Percentiles rank a stretch among this genome's conserved stretches.
Evolutionary conservation across 768 basidiomycete genomes (phyloP).

Genomic region (Termitomyces sp.): DNA sequence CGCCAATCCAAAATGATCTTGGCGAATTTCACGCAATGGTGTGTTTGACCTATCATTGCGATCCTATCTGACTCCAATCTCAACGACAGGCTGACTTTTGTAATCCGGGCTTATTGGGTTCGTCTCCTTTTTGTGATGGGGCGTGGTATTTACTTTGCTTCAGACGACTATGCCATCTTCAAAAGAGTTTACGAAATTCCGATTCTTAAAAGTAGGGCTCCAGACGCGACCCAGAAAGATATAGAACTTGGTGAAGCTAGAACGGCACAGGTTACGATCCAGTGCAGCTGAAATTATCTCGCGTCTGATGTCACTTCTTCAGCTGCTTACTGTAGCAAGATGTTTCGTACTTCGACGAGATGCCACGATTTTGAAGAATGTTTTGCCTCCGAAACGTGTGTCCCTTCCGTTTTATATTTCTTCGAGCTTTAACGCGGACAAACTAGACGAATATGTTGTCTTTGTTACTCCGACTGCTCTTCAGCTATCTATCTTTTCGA

Average conservation of each 20-base stretch:
- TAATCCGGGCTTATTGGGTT: conserved; percentile 87
- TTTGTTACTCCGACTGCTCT: conserved; percentile 85
- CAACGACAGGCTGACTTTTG: conserved; percentile 78
- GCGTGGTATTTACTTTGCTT: neutral
- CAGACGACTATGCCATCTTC: conserved; percentile 75
- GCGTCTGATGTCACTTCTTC: neutral
- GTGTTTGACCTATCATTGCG: conserved; percentile 13
- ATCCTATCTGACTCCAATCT: neutral
- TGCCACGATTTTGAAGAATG: conserved; percentile 72
- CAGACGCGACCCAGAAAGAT: conserved; percentile 65
- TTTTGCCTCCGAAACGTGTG: conserved; percentile 89
- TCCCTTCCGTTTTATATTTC: neutral
- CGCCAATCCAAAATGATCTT: conserved; percentile 95
- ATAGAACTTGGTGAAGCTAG: conserved; percentile 75
- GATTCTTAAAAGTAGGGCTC: conserved; percentile 80
- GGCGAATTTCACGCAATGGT: conserved; percentile 97
- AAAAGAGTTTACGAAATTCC: conserved; percentile 80
- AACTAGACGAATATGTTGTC: conserved; percentile 94
- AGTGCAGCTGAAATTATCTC: neutral
- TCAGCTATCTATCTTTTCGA: conserved; percentile 74
- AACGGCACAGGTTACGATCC: conserved; percentile 55
- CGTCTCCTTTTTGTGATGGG: conserved; percentile 4
- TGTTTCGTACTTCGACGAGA: conserved; percentile 92
- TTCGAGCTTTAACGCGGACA: neutral
- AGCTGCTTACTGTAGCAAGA: conserved; percentile 71